A percentile compares a stretch with the other conserved stretches of the same genome.
These are phyloP conservation scores for Coniferiporia sulphurascens DNA, from an alignment of 1,284 basidiomycete genomes.

Conservation along the genomic window DNA sequence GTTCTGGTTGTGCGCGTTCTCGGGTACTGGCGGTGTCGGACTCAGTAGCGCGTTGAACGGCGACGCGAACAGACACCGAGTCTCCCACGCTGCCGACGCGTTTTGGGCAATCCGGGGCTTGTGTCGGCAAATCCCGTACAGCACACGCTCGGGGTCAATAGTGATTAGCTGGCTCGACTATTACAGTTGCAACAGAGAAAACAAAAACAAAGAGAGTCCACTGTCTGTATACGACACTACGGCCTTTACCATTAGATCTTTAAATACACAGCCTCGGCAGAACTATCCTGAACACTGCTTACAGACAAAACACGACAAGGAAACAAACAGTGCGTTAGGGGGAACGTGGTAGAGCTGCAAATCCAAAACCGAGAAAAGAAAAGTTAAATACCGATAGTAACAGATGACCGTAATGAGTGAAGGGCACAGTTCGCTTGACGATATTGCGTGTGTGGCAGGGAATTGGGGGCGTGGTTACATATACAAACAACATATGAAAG, in stretches of 20 bases:
- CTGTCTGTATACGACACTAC: no score
- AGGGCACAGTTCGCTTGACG: background rate
- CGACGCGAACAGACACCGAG: background rate
- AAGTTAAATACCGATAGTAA: slow-evolving; percentile 4
- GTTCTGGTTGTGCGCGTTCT: background rate
- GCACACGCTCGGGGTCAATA: no score
- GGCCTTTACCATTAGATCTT: background rate
- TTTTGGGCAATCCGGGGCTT: background rate
- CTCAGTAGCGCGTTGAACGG: no score
- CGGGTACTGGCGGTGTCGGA: background rate
- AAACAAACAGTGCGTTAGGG: background rate
- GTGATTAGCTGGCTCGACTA: no score
- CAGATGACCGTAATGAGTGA: background rate
- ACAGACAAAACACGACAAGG: background rate
- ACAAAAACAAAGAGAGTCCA: no score
- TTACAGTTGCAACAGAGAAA: no score
- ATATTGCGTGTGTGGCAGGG: background rate
- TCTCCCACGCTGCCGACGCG: background rate
- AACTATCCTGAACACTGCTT: no score
- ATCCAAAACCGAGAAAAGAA: background rate
- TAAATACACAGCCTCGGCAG: background rate
- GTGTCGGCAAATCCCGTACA: background rate
- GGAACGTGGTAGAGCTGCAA: background rate
- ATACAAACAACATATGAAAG: background rate
- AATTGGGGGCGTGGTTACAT: background rate